These are phyloP conservation scores for Blastobotrys elegans DNA, from an alignment of 1,139 yeast species.

Conservation along the genomic window DNA sequence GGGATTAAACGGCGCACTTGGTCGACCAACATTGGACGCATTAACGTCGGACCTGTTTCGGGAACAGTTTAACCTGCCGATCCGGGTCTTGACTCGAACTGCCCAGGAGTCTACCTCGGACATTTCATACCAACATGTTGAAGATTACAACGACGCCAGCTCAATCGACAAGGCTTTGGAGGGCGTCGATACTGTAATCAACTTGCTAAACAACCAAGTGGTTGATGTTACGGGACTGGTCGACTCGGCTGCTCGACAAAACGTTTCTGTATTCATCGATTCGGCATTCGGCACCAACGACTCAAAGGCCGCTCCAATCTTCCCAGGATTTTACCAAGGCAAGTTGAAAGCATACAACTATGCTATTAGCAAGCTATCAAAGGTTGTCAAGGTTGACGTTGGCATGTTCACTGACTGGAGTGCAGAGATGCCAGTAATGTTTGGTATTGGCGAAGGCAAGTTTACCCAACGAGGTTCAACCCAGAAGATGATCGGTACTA, in stretches of 20 bases:
- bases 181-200: constrained; percentile 50
- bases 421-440: not conserved
- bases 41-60: constrained; percentile 41
- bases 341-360: not conserved
- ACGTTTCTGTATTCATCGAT: constrained; percentile 52
- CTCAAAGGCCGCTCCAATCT: not conserved
- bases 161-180: constrained; percentile 33
- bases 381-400: not conserved
- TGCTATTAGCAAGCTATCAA: not conserved
- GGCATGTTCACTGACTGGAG: constrained; percentile 6
- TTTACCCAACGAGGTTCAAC: not conserved
- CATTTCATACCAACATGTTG: constrained; percentile 19
- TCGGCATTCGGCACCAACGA: constrained; percentile 56
- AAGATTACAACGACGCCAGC: not conserved
- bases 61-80: constrained; percentile 44
- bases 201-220: constrained; percentile 30
- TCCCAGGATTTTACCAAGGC: constrained; percentile 1
- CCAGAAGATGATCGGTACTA: not conserved
- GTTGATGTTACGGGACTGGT: constrained; percentile 16
- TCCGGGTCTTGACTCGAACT: constrained; percentile 48
- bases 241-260: constrained; percentile 40
- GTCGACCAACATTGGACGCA: constrained; percentile 42
- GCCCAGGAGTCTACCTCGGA: constrained; percentile 35
- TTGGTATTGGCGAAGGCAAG: not conserved
- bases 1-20: constrained; percentile 52